phyloP scores from a whole-genome alignment of 208 protist species.

The Wallacemonas collosoma region DNA sequence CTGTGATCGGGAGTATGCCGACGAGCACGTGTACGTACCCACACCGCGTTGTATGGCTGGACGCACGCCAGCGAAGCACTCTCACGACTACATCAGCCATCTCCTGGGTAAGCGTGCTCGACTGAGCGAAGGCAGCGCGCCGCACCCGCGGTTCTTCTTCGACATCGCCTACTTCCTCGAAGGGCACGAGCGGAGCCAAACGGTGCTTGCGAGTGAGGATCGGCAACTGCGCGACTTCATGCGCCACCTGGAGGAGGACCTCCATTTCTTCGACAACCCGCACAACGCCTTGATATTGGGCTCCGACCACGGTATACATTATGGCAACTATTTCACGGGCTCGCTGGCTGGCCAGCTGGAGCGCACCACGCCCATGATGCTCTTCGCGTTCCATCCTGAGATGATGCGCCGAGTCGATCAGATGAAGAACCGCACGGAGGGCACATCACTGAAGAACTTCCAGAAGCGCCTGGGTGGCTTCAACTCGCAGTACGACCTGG shows the following conservation, averaged over 20 bases:
- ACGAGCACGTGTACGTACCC: background rate
- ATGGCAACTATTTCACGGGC: constrained; percentile 54
- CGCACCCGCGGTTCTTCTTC: constrained; percentile 36
- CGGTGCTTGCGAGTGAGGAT: constrained; percentile 43
- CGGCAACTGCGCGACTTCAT: constrained; percentile 50
- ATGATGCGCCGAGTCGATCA: constrained; percentile 43
- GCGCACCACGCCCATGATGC: constrained; percentile 44
- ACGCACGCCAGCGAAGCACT: background rate
- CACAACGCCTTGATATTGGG: constrained; percentile 57
- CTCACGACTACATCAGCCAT: constrained; percentile 37
- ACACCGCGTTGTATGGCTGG: background rate
- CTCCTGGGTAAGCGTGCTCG: constrained; percentile 31
- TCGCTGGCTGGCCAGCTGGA: constrained; percentile 52
- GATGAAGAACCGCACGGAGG: background rate
- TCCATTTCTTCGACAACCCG: constrained; percentile 66
- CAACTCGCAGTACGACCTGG: constrained; percentile 1
- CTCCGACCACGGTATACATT: constrained; percentile 67
- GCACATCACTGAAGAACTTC: background rate
- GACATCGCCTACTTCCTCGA: constrained; percentile 60
- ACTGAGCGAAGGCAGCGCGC: background rate
- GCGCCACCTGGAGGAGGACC: constrained; percentile 30
- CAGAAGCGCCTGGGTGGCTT: background rate
- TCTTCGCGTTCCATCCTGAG: constrained; percentile 42
- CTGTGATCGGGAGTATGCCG: background rate
- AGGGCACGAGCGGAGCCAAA: constrained; percentile 61